phyloP scores from a whole-genome alignment of 2,329 filamentous ascomycete species.

The Cordyceps fumosorosea region DNA sequence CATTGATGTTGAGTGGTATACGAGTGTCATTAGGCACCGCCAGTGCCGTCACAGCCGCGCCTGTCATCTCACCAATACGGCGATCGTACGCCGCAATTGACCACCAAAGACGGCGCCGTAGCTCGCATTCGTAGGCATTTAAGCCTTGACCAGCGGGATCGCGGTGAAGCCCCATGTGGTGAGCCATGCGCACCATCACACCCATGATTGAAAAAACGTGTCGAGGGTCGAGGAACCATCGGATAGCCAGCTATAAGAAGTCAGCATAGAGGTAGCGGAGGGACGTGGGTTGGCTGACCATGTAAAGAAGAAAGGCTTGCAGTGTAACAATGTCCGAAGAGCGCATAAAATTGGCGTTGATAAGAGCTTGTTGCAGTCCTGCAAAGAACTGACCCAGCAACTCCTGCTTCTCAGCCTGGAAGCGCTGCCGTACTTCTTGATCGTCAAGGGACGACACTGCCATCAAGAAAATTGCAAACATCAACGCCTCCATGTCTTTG shows the following conservation, averaged over 20 bases:
- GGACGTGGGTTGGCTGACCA: slow-evolving; percentile 35
- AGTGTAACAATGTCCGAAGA: slow-evolving; percentile 58
- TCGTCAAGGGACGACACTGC: slow-evolving; percentile 53
- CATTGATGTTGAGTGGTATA: slow-evolving; percentile 55
- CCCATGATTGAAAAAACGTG: slow-evolving; percentile 47
- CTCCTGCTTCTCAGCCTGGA: slow-evolving; percentile 45
- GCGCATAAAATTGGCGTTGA: slow-evolving; percentile 61
- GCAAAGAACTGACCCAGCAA: slow-evolving; percentile 48
- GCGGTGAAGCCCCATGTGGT: slow-evolving; percentile 61
- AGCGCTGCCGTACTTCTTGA: slow-evolving; percentile 45
- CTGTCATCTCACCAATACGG: slow-evolving; percentile 61
- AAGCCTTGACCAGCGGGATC: slow-evolving; percentile 50
- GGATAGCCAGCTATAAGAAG: slow-evolving; percentile 35
- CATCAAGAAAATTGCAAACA: slow-evolving; percentile 60
- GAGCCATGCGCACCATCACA: slow-evolving; percentile 59
- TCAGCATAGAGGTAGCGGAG: neutral
- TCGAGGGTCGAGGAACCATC: slow-evolving; percentile 52
- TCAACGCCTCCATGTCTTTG: slow-evolving; percentile 55
- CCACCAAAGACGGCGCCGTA: slow-evolving; percentile 70
- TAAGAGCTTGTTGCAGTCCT: slow-evolving; percentile 57
- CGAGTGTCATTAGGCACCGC: slow-evolving; percentile 48
- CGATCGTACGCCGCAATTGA: slow-evolving; percentile 61
- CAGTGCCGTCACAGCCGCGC: slow-evolving; percentile 50
- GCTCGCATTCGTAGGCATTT: slow-evolving; percentile 57
- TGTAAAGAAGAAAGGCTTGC: slow-evolving; percentile 61